These are phyloP conservation scores for Pseudonectria buxi DNA, from an alignment of 2,329 filamentous ascomycete genomes.

Conservation along the genomic window DNA sequence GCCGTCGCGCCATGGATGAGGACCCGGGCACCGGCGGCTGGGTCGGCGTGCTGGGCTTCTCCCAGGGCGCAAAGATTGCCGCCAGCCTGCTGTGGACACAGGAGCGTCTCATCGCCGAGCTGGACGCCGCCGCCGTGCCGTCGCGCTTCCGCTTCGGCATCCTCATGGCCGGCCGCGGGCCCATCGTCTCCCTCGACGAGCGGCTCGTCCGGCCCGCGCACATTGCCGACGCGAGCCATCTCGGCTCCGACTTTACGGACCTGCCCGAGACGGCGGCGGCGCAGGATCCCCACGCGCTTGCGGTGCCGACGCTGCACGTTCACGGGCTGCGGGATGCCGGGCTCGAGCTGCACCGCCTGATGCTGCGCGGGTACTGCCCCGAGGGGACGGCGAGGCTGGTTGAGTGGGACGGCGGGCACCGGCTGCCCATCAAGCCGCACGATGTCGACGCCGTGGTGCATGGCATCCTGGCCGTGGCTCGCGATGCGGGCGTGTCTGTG, in stretches of 20 bases:
- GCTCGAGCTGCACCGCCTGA: constrained; percentile 39
- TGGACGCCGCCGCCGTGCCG: constrained; percentile 17
- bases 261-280: constrained; percentile 42
- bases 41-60: constrained; percentile 59
- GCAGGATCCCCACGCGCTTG: constrained; percentile 23
- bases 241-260: constrained; percentile 19
- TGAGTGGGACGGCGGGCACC: constrained; percentile 68
- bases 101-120: constrained; percentile 44
- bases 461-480: constrained; percentile 22
- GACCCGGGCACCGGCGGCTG: constrained; percentile 52
- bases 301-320: constrained; percentile 30
- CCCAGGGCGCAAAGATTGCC: constrained; percentile 57
- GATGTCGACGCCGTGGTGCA: constrained; percentile 49
- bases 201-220: constrained; percentile 49
- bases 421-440: constrained; percentile 59
- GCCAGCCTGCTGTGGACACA: constrained; percentile 55
- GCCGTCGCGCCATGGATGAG: constrained; percentile 41
- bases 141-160: constrained; percentile 30
- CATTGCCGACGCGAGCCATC: constrained; percentile 15
- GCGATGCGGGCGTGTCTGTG: not conserved
- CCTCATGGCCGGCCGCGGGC: constrained; percentile 28
- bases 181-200: constrained; percentile 24
- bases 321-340: constrained; percentile 54
- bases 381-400: constrained; percentile 47
- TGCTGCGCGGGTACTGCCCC: constrained; percentile 56